phyloP scores from a whole-genome alignment of 805 yeast species.

The Peterozyma xylosa region DNA sequence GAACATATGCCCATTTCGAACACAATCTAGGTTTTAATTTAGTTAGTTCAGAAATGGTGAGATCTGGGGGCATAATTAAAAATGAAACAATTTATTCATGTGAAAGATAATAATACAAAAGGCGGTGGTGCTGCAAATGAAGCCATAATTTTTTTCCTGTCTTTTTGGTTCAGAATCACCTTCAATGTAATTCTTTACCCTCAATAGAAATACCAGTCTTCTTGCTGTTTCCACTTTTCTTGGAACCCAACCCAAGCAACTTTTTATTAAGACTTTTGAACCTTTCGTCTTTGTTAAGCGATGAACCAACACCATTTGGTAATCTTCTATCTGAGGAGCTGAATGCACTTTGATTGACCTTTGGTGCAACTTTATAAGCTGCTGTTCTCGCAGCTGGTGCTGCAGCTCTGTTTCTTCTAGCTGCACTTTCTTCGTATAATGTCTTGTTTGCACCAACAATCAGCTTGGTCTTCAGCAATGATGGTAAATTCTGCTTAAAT shows the following conservation, averaged over 20 bases:
- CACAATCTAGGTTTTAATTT: too few species aligned
- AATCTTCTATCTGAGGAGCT: slow-evolving; percentile 30
- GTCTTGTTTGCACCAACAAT: slow-evolving; percentile 36
- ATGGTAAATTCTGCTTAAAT: slow-evolving; percentile 33
- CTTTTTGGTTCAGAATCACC: too few species aligned
- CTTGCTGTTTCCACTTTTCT: slow-evolving; percentile 38
- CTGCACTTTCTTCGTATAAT: slow-evolving; percentile 84
- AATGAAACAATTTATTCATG: too few species aligned
- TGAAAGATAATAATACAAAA: too few species aligned
- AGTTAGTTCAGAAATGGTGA: too few species aligned
- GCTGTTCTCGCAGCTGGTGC: slow-evolving; percentile 88
- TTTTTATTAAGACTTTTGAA: slow-evolving; percentile 70
- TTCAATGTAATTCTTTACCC: slow-evolving; percentile 40
- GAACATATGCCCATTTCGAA: too few species aligned
- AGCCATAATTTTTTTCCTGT: too few species aligned
- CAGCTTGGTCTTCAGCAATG: slow-evolving; percentile 19
- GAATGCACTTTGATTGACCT: slow-evolving; percentile 47
- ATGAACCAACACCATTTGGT: slow-evolving; percentile 42
- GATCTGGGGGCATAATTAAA: too few species aligned
- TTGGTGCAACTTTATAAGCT: slow-evolving; percentile 88
- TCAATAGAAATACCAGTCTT: slow-evolving; percentile 77
- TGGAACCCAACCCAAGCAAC: slow-evolving; percentile 37
- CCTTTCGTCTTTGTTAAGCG: slow-evolving; percentile 62
- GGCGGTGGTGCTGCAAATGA: too few species aligned
- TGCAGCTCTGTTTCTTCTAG: slow-evolving; percentile 88